Evolutionary conservation across 768 basidiomycete genomes (phyloP), one percentile per base, ranked within the genome.

Genomic region (Collybia nuda): DNA sequence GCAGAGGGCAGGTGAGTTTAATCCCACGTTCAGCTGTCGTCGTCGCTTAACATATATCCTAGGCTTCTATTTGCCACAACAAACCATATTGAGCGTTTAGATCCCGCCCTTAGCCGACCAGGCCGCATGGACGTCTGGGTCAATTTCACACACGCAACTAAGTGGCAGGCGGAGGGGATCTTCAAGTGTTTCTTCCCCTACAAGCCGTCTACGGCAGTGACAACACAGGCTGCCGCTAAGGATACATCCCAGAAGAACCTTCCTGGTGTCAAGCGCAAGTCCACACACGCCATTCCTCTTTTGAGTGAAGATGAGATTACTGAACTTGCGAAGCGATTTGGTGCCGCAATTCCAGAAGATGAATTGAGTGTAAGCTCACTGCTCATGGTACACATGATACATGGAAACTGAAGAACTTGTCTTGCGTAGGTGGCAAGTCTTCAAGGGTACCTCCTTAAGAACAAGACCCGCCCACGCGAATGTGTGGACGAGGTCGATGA

Each of bases 61-160:
- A 86, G 90, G 36, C 78, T 96, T 51, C 76, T 95, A 8, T 94
- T 95, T 67, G 93, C 92, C 47, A 93, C 91, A 6, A 93, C 91
- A 11, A 97, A 97, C 70, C 93, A 96, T 64, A 91, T 93, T 59
- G 92, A 96, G 63, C 86, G 91, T 40, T 79, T 97, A 28, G 93
- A 97, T 67, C 92, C 88, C 43, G 91, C 92, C 3, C 78, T 95
- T 29, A 89, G 84, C 65, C 82, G 91, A 18, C 89, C 93, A 23
- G 93, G 93, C 51, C 88, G 90, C 40, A 91, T 92, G 88, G 92
- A 93, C 60, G 86, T 95, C 14, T 93, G 90, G 90, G 79, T 94
- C 36, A 90, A 92, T 72, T 93, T 93, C 69, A 86, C 87, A 45
- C 86, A 93, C 61, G 90, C 91, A 5, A 91, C 89, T 6, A 93